Percentiles rank a stretch among this genome's conserved stretches.
These are phyloP conservation scores for Tolypocladium ophioglossoides DNA, from an alignment of 2,329 filamentous ascomycete genomes.

Conservation along the genomic window DNA sequence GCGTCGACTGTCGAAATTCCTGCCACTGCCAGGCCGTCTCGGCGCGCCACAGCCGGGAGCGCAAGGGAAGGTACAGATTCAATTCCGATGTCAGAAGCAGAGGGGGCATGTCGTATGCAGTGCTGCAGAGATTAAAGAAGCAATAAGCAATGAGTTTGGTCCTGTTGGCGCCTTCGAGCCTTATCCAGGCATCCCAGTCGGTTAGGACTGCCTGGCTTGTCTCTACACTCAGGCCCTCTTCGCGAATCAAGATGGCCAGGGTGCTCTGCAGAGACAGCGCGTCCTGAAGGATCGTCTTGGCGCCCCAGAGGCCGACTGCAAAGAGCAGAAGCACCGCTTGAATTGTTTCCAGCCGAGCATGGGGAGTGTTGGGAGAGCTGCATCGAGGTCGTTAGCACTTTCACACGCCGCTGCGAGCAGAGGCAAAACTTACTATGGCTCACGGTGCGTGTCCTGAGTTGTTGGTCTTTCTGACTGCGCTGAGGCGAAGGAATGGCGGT, in stretches of 20 bases:
- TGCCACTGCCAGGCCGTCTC: constrained; percentile 51
- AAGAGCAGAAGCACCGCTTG: constrained; percentile 53
- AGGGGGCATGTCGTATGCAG: constrained; percentile 50
- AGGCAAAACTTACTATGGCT: constrained; percentile 42
- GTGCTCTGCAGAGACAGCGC: constrained; percentile 48
- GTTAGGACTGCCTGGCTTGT: constrained; percentile 31
- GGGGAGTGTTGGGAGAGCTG: constrained; percentile 48
- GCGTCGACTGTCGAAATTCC: constrained; percentile 40
- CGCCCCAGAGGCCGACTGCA: constrained; percentile 50
- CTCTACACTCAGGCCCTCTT: constrained; percentile 43
- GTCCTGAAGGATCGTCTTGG: constrained; percentile 49
- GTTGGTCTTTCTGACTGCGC: constrained; percentile 45
- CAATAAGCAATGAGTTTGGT: constrained; percentile 52
- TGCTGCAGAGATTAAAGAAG: constrained; percentile 53
- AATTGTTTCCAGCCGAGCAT: constrained; percentile 52
- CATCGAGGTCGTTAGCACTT: background rate
- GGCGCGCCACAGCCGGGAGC: constrained; percentile 46
- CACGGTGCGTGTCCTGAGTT: constrained; percentile 47
- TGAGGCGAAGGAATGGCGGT: constrained; percentile 48
- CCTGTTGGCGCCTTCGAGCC: constrained; percentile 43
- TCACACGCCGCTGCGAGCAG: background rate
- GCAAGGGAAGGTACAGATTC: constrained; percentile 42
- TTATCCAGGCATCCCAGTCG: constrained; percentile 52
- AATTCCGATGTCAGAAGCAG: constrained; percentile 48
- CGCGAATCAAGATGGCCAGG: constrained; percentile 45